A percentile compares a stretch with the other conserved stretches of the same genome.
Conservation (phyloP, 768 basidiomycete species). For the Cytidiella melzeri region DNA sequence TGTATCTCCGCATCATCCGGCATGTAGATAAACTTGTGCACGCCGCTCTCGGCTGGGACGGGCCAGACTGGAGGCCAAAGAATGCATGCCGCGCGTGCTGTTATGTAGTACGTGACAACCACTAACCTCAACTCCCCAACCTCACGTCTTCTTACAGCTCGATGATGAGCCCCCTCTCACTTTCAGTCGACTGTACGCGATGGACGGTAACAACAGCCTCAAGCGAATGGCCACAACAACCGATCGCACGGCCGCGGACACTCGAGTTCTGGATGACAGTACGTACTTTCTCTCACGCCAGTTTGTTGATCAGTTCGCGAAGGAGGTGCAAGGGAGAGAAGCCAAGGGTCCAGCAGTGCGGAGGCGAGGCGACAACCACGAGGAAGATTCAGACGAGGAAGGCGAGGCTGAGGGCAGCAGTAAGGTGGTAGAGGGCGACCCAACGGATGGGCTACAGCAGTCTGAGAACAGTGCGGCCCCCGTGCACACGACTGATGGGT, state of each 20-base stretch:
- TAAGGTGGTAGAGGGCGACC: neutral
- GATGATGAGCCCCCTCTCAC: constrained; percentile 24
- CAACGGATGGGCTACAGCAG: constrained; percentile 2
- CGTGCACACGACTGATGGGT: too few species aligned
- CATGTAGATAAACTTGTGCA: constrained; percentile 9
- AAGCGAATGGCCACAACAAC: constrained; percentile 21
- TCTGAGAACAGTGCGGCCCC: neutral
- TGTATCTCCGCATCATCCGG: constrained; percentile 26
- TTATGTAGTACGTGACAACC: constrained; percentile 23
- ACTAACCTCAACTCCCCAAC: neutral
- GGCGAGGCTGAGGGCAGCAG: neutral
- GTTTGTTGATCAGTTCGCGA: constrained; percentile 24
- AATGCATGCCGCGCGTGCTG: constrained; percentile 33
- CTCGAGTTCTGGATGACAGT: constrained; percentile 13
- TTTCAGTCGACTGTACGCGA: constrained; percentile 19
- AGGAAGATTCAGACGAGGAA: neutral
- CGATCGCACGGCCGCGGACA: constrained; percentile 15
- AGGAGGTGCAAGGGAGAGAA: constrained; percentile 21
- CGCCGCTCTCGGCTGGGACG: constrained; percentile 17
- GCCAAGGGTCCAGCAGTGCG: constrained; percentile 3
- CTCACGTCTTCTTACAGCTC: constrained; percentile 15
- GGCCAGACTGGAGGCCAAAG: constrained; percentile 26
- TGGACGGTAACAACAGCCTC: constrained; percentile 14
- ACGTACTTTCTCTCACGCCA: constrained; percentile 22
- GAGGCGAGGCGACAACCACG: neutral